These are phyloP conservation scores for Eimeria mitis DNA, from an alignment of 169 alveolate species.

Conservation along the genomic window DNA sequence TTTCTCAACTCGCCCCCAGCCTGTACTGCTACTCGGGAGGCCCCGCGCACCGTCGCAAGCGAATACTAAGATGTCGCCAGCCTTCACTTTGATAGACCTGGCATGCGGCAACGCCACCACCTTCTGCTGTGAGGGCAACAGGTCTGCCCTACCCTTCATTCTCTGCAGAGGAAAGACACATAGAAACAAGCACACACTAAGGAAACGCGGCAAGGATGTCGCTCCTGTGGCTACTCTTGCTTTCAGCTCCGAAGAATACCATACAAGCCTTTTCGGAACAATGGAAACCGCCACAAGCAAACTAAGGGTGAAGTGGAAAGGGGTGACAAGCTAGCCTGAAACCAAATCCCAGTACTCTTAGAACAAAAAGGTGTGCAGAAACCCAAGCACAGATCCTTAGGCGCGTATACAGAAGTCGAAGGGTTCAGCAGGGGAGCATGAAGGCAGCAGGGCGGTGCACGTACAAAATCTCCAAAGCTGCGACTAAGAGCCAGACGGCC, in stretches of 20 bases:
- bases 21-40: background rate
- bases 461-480: conserved; percentile 70
- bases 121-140: conserved; percentile 52
- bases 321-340: background rate
- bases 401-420: background rate
- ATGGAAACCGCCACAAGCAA: background rate
- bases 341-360: background rate
- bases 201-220: background rate
- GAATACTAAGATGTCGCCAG: conserved; percentile 62
- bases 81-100: conserved; percentile 1
- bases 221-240: background rate
- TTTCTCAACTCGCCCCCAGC: background rate
- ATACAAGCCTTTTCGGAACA: background rate
- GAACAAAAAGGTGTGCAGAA: background rate
- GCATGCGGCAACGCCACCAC: conserved; percentile 70
- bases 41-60: conserved; percentile 24
- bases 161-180: background rate
- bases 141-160: conserved; percentile 10
- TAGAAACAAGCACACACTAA: background rate
- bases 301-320: background rate
- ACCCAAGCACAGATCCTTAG: background rate
- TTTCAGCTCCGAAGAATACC: background rate
- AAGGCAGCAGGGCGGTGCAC: background rate
- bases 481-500: conserved; percentile 69
- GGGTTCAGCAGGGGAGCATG: background rate